These are phyloP conservation scores for Herpetospermum pedunculosum DNA, from an alignment of 306 rosid genomes.

Conservation along the genomic window DNA sequence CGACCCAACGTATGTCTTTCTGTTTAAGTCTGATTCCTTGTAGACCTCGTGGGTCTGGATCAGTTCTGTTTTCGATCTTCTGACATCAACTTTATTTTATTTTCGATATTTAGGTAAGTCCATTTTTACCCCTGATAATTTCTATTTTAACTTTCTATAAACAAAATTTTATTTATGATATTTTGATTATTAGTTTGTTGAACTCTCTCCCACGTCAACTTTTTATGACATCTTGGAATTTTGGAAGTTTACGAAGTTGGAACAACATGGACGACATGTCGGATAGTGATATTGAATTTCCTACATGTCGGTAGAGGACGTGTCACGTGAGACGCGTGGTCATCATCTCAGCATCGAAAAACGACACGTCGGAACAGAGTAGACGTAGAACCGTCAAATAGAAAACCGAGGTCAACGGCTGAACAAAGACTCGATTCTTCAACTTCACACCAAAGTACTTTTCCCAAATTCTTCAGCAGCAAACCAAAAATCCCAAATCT, in stretches of 20 bases:
- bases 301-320: neutral
- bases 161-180: too few relatives aligned
- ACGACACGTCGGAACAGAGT: neutral
- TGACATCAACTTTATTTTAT: too few relatives aligned
- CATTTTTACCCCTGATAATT: too few relatives aligned
- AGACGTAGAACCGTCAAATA: neutral
- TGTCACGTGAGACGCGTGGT: slow-evolving; percentile 4
- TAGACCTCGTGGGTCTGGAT: too few relatives aligned
- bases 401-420: slow-evolving; percentile 3
- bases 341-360: neutral
- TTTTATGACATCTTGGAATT: neutral
- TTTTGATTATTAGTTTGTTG: neutral
- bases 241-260: neutral
- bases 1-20: too few relatives aligned
- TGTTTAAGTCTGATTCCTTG: too few relatives aligned
- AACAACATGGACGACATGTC: neutral
- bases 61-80: too few relatives aligned
- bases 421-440: neutral
- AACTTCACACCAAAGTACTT: neutral
- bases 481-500: neutral
- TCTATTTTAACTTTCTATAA: too few relatives aligned
- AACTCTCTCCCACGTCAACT: neutral
- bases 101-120: too few relatives aligned
- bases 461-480: neutral
- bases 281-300: neutral